Conservation (phyloP, 192 early-diverging fungal species). For the Funneliformis geosporum region DNA sequence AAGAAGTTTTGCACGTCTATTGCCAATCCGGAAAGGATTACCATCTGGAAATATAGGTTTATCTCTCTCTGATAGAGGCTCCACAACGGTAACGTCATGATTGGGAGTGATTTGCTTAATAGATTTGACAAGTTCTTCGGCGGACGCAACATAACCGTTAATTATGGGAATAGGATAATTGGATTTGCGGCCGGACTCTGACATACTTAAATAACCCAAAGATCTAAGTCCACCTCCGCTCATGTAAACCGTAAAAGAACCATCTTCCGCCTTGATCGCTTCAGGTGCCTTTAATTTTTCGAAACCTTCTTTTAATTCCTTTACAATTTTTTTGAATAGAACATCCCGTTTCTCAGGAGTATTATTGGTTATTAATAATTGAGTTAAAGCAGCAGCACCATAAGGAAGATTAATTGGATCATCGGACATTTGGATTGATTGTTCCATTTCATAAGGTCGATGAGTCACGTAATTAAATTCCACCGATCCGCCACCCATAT, state of each 20-base stretch:
- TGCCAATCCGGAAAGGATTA: constrained; percentile 50
- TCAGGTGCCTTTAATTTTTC: constrained; percentile 31
- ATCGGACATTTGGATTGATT: constrained; percentile 34
- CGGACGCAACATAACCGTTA: constrained; percentile 52
- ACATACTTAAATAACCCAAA: constrained; percentile 57
- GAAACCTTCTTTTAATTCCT: constrained; percentile 44
- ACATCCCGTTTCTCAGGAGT: neutral
- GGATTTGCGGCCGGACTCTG: neutral
- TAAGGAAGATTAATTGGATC: constrained; percentile 51
- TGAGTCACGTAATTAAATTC: constrained; percentile 58
- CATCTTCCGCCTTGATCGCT: constrained; percentile 34
- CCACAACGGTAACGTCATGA: constrained; percentile 34
- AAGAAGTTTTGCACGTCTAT: constrained; percentile 56
- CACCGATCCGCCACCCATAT: constrained; percentile 58
- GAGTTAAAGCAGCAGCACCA: constrained; percentile 53
- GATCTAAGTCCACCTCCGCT: constrained; percentile 59
- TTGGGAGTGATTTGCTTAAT: constrained; percentile 37
- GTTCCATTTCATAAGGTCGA: constrained; percentile 29
- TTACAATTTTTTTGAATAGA: constrained; percentile 37
- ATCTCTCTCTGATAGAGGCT: neutral
- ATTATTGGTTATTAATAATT: constrained; percentile 32
- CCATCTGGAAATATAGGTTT: neutral
- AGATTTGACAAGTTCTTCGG: constrained; percentile 41
- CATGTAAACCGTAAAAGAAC: constrained; percentile 47
- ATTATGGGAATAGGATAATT: constrained; percentile 58